phyloP scores from a whole-genome alignment of 345 rosid genomes.

The Citrus australasica region DNA sequence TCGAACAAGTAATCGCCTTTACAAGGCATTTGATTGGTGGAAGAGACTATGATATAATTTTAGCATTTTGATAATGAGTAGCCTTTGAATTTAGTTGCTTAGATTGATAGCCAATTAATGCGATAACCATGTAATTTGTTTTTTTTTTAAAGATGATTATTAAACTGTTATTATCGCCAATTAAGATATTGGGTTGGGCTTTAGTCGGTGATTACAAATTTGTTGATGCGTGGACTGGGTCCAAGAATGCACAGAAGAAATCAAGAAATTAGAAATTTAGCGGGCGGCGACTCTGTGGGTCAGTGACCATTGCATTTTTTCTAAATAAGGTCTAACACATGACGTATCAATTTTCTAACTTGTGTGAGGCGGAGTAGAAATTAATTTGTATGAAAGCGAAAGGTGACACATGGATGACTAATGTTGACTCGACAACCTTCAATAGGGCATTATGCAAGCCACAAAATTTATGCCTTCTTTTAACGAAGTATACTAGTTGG shows the following conservation, averaged over 20 bases:
- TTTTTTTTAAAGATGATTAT: too few species aligned
- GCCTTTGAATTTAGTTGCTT: not conserved
- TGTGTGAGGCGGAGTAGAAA: not conserved
- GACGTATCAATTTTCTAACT: not conserved
- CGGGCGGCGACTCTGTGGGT: not conserved
- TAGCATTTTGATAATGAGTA: not conserved
- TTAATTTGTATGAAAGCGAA: too few species aligned
- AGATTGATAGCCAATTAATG: not conserved
- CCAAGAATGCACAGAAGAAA: not conserved
- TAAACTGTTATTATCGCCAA: too few species aligned
- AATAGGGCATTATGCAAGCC: not conserved
- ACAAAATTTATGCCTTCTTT: not conserved
- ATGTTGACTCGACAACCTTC: not conserved
- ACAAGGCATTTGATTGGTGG: not conserved
- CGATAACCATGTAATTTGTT: not conserved
- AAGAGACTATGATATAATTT: not conserved
- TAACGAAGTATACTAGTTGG: not conserved
- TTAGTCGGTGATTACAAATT: not conserved
- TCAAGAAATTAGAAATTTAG: not conserved
- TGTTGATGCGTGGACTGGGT: not conserved
- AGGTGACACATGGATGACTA: not conserved
- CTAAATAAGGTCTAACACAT: not conserved
- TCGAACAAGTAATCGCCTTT: slow-evolving; percentile 1
- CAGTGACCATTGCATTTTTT: not conserved
- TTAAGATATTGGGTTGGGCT: not conserved